Conservation (phyloP, 306 rosid genomes). For the Glycine tomentella region DNA sequence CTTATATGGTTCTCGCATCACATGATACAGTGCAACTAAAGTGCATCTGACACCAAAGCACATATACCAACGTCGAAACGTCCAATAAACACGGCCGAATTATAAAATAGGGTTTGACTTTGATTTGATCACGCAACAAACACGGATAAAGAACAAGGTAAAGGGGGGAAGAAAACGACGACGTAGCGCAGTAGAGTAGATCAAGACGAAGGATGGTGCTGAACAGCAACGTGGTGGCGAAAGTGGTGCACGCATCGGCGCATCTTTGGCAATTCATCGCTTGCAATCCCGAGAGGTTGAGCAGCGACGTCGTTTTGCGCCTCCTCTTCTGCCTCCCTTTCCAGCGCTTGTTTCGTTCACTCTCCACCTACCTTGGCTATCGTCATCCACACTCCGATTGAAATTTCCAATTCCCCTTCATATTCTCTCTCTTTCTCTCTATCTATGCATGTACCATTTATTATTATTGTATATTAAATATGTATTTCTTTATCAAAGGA, state of each 20-base stretch:
- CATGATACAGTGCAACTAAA: too few species aligned
- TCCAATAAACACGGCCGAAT: background rate
- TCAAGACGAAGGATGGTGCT: conserved; percentile 64
- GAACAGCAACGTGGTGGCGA: conserved; percentile 60
- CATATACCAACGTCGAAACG: too few species aligned
- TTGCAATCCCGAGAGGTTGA: conserved; percentile 77
- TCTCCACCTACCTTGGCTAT: conserved; percentile 52
- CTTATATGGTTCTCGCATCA: too few species aligned
- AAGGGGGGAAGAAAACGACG: conserved; percentile 41
- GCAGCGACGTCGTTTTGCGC: conserved; percentile 59
- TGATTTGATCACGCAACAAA: background rate
- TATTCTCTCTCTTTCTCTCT: background rate
- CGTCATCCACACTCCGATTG: conserved; percentile 44
- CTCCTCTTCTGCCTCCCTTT: conserved; percentile 77
- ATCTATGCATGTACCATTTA: background rate
- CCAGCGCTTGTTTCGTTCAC: conserved; percentile 49
- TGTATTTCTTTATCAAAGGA: too few species aligned
- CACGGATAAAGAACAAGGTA: background rate
- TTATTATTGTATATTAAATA: background rate
- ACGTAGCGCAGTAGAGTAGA: conserved; percentile 19
- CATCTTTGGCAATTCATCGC: conserved; percentile 75
- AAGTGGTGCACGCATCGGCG: conserved; percentile 73
- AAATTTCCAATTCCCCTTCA: background rate
- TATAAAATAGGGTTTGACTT: background rate
- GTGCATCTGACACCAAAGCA: too few species aligned